Evolutionary conservation across 2,329 filamentous ascomycete species (phyloP).

Genomic region (Furcasterigmium furcatum): DNA sequence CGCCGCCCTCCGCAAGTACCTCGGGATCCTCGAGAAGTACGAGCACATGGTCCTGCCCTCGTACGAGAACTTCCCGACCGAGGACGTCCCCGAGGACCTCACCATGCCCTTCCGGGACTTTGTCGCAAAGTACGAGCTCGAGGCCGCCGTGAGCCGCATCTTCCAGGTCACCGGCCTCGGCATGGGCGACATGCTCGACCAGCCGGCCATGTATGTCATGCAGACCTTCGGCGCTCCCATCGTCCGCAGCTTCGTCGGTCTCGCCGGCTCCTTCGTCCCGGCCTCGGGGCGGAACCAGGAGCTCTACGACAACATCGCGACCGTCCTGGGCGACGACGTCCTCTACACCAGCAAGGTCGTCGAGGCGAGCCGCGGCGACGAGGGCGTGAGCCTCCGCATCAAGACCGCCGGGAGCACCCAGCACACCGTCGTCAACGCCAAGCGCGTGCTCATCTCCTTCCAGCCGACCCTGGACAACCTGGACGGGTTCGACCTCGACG

Average conservation of each 20-base stretch:
- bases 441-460: constrained; percentile 29
- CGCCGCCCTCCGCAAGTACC: constrained; percentile 21
- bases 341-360: constrained; percentile 30
- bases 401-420: constrained; percentile 12
- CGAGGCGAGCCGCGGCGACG: constrained; percentile 20
- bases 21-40: constrained; percentile 21
- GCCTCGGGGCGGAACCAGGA: constrained; percentile 32
- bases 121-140: constrained; percentile 39
- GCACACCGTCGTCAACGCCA: constrained; percentile 23
- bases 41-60: constrained; percentile 26
- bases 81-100: constrained; percentile 25
- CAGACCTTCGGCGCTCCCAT: constrained; percentile 34
- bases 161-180: constrained; percentile 38
- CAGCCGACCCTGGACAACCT: constrained; percentile 27
- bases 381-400: constrained; percentile 18
- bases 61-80: constrained; percentile 36
- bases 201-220: constrained; percentile 42
- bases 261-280: constrained; percentile 24
- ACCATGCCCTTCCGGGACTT: constrained; percentile 44
- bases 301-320: constrained; percentile 32
- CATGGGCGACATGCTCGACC: constrained; percentile 35
- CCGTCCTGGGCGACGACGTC: constrained; percentile 29
- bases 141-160: constrained; percentile 33
- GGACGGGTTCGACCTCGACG: constrained; percentile 25
- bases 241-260: constrained; percentile 24